Evolutionary conservation across 441 rosid species (phyloP).

Genomic region (Oxalis stricta): DNA sequence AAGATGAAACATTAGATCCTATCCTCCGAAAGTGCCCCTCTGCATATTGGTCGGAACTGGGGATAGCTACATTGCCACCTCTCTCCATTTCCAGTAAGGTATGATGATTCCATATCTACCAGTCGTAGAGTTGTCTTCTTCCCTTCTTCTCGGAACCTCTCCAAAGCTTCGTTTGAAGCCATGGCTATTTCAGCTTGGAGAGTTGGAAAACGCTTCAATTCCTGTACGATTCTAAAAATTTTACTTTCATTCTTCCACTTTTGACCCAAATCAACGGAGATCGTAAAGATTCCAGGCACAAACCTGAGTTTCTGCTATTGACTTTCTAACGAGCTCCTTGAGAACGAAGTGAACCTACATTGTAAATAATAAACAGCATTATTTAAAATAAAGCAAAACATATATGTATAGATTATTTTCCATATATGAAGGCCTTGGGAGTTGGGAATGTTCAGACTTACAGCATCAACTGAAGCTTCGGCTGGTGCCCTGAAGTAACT

Average conservation of each 20-base stretch:
- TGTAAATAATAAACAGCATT: not conserved
- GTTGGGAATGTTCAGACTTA: conserved; percentile 11
- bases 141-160: conserved; percentile 70
- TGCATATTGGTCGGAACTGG: conserved; percentile 33
- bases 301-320: conserved; percentile 70
- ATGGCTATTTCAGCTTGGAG: conserved; percentile 64
- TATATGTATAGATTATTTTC: no score
- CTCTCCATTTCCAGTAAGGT: conserved; percentile 62
- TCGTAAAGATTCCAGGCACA: conserved; percentile 1
- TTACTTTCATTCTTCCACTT: not conserved
- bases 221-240: conserved; percentile 30
- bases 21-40: conserved; percentile 70
- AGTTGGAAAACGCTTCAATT: conserved; percentile 72
- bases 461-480: conserved; percentile 60
- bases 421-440: not conserved
- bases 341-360: conserved; percentile 63
- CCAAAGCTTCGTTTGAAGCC: conserved; percentile 57
- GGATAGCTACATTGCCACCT: conserved; percentile 25
- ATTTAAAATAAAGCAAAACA: not conserved
- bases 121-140: conserved; percentile 54
- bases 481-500: conserved; percentile 50
- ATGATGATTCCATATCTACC: conserved; percentile 90
- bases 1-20: conserved; percentile 61
- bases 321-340: conserved; percentile 79
- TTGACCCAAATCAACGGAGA: not conserved